Conservation (phyloP, 2,329 filamentous ascomycete genomes). For the Neonectria ditissima region DNA sequence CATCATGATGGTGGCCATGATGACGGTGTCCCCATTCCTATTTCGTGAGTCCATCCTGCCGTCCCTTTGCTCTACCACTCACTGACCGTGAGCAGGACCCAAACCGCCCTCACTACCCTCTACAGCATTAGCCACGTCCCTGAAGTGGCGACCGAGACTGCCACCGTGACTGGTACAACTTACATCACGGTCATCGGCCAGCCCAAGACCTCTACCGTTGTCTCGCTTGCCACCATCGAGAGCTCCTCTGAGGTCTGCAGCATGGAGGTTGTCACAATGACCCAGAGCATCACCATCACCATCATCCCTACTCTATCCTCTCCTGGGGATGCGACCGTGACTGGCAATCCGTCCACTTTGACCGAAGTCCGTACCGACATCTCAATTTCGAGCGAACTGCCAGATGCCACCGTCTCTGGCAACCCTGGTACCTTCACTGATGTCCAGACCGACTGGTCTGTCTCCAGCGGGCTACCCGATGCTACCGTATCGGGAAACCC, state of each 20-base stretch:
- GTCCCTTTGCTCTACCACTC: neutral
- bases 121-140: conserved; percentile 45
- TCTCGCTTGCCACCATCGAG: conserved; percentile 44
- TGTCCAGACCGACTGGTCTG: conserved; percentile 40
- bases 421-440: conserved; percentile 49
- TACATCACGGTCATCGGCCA: conserved; percentile 45
- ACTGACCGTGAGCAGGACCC: conserved; percentile 45
- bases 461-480: conserved; percentile 37
- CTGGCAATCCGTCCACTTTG: conserved; percentile 44
- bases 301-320: conserved; percentile 42
- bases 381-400: conserved; percentile 43
- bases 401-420: conserved; percentile 49
- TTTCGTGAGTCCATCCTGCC: conserved; percentile 48
- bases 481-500: conserved; percentile 43
- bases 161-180: conserved; percentile 45
- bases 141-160: conserved; percentile 35
- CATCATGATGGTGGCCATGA: neutral
- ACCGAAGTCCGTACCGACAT: conserved; percentile 44
- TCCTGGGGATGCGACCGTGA: conserved; percentile 36
- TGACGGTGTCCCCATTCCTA: conserved; percentile 45
- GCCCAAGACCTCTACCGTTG: conserved; percentile 34
- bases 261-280: conserved; percentile 39
- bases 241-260: conserved; percentile 39
- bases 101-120: conserved; percentile 49
- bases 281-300: conserved; percentile 46